Evolutionary conservation across 2,329 filamentous ascomycete genomes (phyloP), one percentile per base, ranked within the genome.

Genomic region (Xylariaceae sp.): DNA sequence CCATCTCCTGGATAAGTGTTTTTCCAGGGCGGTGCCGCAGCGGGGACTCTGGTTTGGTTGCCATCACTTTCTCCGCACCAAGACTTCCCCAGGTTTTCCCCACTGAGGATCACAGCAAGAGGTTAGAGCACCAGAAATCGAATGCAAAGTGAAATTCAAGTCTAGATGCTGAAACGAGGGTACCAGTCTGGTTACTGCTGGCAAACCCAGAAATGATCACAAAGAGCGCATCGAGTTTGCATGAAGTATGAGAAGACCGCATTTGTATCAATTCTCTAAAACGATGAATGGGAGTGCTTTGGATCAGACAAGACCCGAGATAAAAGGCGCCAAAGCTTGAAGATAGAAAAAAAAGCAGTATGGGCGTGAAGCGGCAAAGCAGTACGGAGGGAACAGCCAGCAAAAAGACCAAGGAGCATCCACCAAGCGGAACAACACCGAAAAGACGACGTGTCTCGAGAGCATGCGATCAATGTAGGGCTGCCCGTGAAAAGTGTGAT

Each of bases 401-500:
- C 35, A 52, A 49, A 45, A 37, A 46, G n/a, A 41, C n/a, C 16
- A 15, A 29, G 23, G 47, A 46, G 23, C 52, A 43, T 26, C 49
- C 33, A 20, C 23, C 45, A 45, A 27, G 39, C 23, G 50, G 41
- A 20, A 61, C 67, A 32, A 72, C 73, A 27, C 64, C 70, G 59
- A 88, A 87, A 70, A 78, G 85, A 33, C 84, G 85, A 62, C 77
- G 86, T 53, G 85, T 88, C 6, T 88, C 85, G 23, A 77, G 85
- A 57, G 86, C 86, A 27, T 89, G 86, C 70, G 85, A 89, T 64
- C 84, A 84, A 60, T 89, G 86, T 65, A 80, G 86, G 40, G 77
- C 78, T 11, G 84, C 84, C 44, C 81, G 86, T 57, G 87, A 90
- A 70, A 89, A 88, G 66, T 91, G 88, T 70, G 87, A 91, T 64